phyloP scores from a whole-genome alignment of 2,329 filamentous ascomycete genomes.

The Diaporthe ilicicola region DNA sequence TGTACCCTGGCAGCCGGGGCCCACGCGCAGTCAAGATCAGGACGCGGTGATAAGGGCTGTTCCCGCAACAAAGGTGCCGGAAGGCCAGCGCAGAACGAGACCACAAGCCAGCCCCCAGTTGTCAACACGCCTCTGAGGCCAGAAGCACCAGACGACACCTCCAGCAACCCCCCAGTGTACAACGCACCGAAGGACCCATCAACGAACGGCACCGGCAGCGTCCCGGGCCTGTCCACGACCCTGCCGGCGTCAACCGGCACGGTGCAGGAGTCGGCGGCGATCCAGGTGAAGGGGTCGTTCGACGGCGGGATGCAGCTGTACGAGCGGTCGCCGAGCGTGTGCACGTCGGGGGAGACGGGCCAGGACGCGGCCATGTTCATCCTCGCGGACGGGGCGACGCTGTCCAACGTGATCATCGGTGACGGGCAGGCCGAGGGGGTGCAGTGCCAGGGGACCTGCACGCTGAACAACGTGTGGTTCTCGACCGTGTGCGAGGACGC shows the following conservation, averaged over 20 bases:
- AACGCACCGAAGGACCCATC: neutral
- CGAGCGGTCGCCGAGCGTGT: constrained; percentile 18
- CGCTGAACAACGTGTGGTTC: constrained; percentile 47
- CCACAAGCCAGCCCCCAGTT: neutral
- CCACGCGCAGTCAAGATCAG: neutral
- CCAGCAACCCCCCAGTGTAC: neutral
- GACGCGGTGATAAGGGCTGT: neutral
- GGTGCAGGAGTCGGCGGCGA: neutral
- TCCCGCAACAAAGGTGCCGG: neutral
- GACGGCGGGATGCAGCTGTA: constrained; percentile 2
- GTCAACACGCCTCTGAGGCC: neutral
- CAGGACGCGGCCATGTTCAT: constrained; percentile 54
- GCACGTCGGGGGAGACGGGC: neutral
- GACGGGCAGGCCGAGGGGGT: constrained; percentile 56
- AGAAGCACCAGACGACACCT: neutral
- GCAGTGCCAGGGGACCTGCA: constrained; percentile 57
- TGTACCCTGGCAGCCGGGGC: neutral
- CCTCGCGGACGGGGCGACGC: constrained; percentile 55
- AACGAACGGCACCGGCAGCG: neutral
- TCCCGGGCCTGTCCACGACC: neutral
- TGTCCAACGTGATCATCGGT: constrained; percentile 61
- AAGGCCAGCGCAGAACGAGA: constrained; percentile 2
- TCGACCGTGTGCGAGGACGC: constrained; percentile 46
- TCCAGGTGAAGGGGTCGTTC: neutral
- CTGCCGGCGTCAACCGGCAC: constrained; percentile 9